Percentiles rank a stretch among this genome's conserved stretches.
Evolutionary conservation across 2,329 filamentous ascomycete genomes (phyloP).

Genomic region (Curvularia verruculosa): DNA sequence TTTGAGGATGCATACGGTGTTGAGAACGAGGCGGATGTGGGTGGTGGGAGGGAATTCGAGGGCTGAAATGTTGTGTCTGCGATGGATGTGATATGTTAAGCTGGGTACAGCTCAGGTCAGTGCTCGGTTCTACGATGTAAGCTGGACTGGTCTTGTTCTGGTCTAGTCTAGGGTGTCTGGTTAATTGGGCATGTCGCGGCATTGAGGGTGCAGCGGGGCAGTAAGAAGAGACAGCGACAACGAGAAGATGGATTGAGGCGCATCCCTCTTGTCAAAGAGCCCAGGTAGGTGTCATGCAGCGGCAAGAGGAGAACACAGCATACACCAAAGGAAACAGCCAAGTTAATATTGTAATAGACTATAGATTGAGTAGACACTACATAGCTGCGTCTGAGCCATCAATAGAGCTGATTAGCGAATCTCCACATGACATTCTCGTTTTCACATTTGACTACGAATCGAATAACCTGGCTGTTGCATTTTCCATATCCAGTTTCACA

Average conservation of each 20-base stretch:
- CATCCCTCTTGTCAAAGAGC: neutral
- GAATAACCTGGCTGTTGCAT: too few relatives aligned
- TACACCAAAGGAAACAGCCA: neutral
- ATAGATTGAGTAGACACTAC: neutral
- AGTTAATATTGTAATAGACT: neutral
- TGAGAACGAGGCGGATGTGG: conserved; percentile 41
- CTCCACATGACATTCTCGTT: neutral
- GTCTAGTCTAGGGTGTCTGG: neutral
- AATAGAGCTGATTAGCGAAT: neutral
- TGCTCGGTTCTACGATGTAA: neutral
- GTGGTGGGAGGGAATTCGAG: conserved; percentile 38
- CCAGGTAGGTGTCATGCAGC: neutral
- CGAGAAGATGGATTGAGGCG: neutral
- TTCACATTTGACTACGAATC: neutral
- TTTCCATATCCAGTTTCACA: too few relatives aligned
- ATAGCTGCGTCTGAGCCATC: neutral
- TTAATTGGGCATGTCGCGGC: neutral
- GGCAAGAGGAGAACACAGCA: neutral
- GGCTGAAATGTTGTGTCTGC: conserved; percentile 22
- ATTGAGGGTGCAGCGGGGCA: neutral
- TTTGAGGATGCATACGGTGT: conserved; percentile 48
- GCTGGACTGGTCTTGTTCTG: neutral
- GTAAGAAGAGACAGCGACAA: neutral
- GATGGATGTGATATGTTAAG: neutral
- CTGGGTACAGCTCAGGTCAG: too few relatives aligned